Evolutionary conservation across 192 early-diverging fungal genomes (phyloP).

Genomic region (Bifiguratus adelaidae): DNA sequence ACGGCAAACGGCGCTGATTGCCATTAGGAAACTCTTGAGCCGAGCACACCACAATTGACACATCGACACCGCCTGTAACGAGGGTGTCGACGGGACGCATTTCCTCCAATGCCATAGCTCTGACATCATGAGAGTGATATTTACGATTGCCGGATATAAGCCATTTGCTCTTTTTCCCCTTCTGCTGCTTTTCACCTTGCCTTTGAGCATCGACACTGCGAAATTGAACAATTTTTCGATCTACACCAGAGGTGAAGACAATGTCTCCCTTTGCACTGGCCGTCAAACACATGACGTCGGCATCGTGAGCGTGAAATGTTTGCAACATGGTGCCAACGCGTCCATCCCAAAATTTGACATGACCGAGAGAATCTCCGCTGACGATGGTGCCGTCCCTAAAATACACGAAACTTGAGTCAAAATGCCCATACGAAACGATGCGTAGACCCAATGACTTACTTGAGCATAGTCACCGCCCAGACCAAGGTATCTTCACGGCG

Average conservation of each 20-base stretch:
- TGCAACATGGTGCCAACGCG: slow-evolving; percentile 54
- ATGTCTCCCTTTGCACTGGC: slow-evolving; percentile 46
- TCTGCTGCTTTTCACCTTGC: slow-evolving; percentile 18
- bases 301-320: slow-evolving; percentile 62
- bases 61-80: slow-evolving; percentile 79
- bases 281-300: slow-evolving; percentile 83
- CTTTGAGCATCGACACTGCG: slow-evolving; percentile 29
- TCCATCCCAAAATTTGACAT: slow-evolving; percentile 84
- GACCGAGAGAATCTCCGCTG: slow-evolving; percentile 83
- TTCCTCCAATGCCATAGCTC: slow-evolving; percentile 74
- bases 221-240: slow-evolving; percentile 76
- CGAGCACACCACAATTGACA: slow-evolving; percentile 52
- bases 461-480: slow-evolving; percentile 66
- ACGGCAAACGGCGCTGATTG: slow-evolving; percentile 49
- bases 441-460: slow-evolving; percentile 6
- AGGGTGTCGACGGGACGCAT: slow-evolving; percentile 51
- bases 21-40: slow-evolving; percentile 47
- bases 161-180: slow-evolving; percentile 45
- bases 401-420: background rate
- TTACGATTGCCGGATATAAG: slow-evolving; percentile 73
- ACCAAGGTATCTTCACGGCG: slow-evolving; percentile 74
- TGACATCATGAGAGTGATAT: slow-evolving; percentile 93
- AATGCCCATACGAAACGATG: background rate
- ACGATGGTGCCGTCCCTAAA: slow-evolving; percentile 61
- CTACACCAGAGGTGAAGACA: slow-evolving; percentile 86